Base-by-base conservation (phyloP, 2,329 filamentous ascomycete genomes). In the Aspergillus awamori region DNA sequence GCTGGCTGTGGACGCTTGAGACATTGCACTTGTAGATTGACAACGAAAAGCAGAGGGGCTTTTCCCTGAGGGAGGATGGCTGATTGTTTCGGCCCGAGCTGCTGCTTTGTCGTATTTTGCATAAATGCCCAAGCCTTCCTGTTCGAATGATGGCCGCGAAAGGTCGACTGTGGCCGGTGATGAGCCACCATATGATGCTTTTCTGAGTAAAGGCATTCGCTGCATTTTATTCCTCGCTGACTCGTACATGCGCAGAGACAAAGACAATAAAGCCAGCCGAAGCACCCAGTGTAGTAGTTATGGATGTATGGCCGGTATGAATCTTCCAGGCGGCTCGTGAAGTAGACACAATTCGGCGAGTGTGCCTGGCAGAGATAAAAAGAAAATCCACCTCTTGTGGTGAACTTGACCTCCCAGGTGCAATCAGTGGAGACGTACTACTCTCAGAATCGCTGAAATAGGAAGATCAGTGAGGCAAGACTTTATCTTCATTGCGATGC, bases 51-150 rank as follows among this genome's bases (percentile, higher is more conserved):
- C 75, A 48, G 77, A 74, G 47, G 77, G 74, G 10, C 76, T 78
- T 47, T 79, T 78, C 41, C 72, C 75, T 63, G 74, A 74, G 26
- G 69, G 70, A 26, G 71, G 60, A 55, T 68, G 67, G n/a, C 69
- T 66, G 43, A 72, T 70, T 61, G 79, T 79, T 33, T 84, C 82
- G 53, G 65, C 70, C 53, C 66, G 67, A 58, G 65, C 63, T 20
- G 66, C 65, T 48, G 75, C 73, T 8, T 67, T 68, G 30, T 75
- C 71, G 22, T 72, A 62, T 43, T 68, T 75, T 33, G 74, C 70
- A 64, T 81, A 79, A 49, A 87, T 86, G 17, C 84, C 84, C 55
- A 87, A 71, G 8, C 84, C 84, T 60, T 86, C 83, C 63, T 86
- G 83, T 65, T 87, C 84, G 13, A 81, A 79, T 5, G 81, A 80